phyloP scores from a whole-genome alignment of 805 yeast genomes.

The Citeromyces nyonsensis region DNA sequence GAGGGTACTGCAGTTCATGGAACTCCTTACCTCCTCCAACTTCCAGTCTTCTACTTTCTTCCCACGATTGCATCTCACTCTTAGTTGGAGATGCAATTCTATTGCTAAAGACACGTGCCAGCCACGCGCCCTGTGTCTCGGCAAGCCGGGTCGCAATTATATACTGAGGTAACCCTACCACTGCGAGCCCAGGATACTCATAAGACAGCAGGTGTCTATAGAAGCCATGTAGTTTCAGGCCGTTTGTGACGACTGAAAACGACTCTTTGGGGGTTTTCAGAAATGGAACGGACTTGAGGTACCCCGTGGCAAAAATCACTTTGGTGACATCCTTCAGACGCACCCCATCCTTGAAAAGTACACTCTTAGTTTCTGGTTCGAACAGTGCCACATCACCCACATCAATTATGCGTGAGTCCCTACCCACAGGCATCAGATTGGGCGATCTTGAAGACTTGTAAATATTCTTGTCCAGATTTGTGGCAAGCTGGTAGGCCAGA shows the following conservation, averaged over 20 bases:
- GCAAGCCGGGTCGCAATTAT: slow-evolving; percentile 48
- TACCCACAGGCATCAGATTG: slow-evolving; percentile 15
- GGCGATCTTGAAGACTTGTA: slow-evolving; percentile 12
- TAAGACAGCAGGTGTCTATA: slow-evolving; percentile 45
- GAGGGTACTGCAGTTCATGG: no score
- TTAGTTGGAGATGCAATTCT: slow-evolving; percentile 8
- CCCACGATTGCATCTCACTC: no score
- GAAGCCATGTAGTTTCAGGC: slow-evolving; percentile 29
- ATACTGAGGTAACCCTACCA: slow-evolving; percentile 45
- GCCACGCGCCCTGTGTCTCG: slow-evolving; percentile 47
- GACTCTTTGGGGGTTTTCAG: slow-evolving; percentile 7
- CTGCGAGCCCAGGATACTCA: slow-evolving; percentile 46
- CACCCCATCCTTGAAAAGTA: slow-evolving; percentile 1
- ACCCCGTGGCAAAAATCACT: slow-evolving; percentile 2
- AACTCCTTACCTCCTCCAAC: no score
- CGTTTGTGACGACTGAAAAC: slow-evolving; percentile 19
- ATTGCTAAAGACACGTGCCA: slow-evolving; percentile 47
- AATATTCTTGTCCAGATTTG: slow-evolving; percentile 8
- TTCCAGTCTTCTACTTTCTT: no score
- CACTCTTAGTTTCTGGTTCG: slow-evolving; percentile 9
- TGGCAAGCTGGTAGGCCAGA: slow-evolving; percentile 10
- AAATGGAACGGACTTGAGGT: slow-evolving; percentile 18
- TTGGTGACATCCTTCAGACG: not conserved
- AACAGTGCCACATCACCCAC: slow-evolving; percentile 10
- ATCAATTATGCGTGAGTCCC: slow-evolving; percentile 11